Evolutionary conservation across 2,329 filamentous ascomycete genomes (phyloP).

Genomic region (Atkinsonella hypoxylon): DNA sequence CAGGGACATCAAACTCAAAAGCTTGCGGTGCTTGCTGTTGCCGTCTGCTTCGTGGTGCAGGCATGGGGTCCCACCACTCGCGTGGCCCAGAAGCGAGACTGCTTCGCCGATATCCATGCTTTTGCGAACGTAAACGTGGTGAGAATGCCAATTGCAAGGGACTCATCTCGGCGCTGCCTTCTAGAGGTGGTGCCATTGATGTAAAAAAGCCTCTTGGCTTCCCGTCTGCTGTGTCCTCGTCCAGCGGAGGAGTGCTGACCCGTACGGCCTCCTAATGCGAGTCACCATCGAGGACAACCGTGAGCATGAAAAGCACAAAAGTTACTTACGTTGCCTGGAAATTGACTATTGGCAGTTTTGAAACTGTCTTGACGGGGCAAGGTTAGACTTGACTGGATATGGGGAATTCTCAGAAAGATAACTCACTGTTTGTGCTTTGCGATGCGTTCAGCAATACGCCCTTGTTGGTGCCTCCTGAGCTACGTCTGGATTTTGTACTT

Average conservation of each 20-base stretch:
- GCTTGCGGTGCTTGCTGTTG: slow-evolving; percentile 3
- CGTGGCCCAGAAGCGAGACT: slow-evolving; percentile 14
- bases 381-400: background rate
- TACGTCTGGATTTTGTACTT: slow-evolving; percentile 19
- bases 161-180: background rate
- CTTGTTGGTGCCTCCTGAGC: slow-evolving; percentile 1
- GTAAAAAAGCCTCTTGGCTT: slow-evolving; percentile 31
- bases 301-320: background rate
- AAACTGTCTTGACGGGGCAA: slow-evolving; percentile 6
- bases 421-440: slow-evolving; percentile 4
- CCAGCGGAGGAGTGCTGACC: slow-evolving; percentile 33
- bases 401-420: background rate
- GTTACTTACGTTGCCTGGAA: slow-evolving; percentile 22
- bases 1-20: slow-evolving; percentile 38
- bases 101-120: slow-evolving; percentile 11
- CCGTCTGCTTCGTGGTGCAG: slow-evolving; percentile 12
- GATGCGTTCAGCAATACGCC: background rate
- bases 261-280: slow-evolving; percentile 33
- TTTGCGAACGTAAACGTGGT: slow-evolving; percentile 7
- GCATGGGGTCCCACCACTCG: slow-evolving; percentile 26
- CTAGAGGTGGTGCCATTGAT: slow-evolving; percentile 21
- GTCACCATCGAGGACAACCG: background rate
- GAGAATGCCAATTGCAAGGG: slow-evolving; percentile 1
- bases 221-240: slow-evolving; percentile 25
- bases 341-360: slow-evolving; percentile 13